A percentile compares a stretch with the other conserved stretches of the same genome.
phyloP scores from a whole-genome alignment of 805 yeast species.

The Peterozyma toletana region DNA sequence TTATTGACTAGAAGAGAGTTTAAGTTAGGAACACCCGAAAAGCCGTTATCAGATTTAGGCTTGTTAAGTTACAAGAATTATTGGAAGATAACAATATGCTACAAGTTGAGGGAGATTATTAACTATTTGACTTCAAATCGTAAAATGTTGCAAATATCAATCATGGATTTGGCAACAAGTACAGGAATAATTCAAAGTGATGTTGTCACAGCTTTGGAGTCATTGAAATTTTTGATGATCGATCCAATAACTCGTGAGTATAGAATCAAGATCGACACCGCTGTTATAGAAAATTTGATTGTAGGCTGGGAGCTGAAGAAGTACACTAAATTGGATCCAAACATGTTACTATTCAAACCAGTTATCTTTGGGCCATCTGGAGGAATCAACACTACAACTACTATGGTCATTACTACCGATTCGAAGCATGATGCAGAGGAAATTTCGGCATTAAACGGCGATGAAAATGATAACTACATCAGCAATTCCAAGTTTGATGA shows the following conservation, averaged over 20 bases:
- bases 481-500: slow-evolving; percentile 14
- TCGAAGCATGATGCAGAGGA: slow-evolving; percentile 2
- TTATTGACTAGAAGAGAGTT: slow-evolving; percentile 67
- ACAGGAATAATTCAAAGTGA: slow-evolving; percentile 89
- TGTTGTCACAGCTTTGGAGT: slow-evolving; percentile 81
- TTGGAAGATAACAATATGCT: slow-evolving; percentile 70
- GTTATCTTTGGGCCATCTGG: slow-evolving; percentile 81
- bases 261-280: slow-evolving; percentile 45
- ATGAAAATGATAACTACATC: slow-evolving; percentile 5
- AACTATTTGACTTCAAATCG: not conserved
- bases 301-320: slow-evolving; percentile 46
- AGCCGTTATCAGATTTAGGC: slow-evolving; percentile 86
- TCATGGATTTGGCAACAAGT: slow-evolving; percentile 53
- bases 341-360: slow-evolving; percentile 69
- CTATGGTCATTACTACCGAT: slow-evolving; percentile 23
- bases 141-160: slow-evolving; percentile 27
- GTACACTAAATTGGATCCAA: slow-evolving; percentile 43
- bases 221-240: slow-evolving; percentile 51
- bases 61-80: slow-evolving; percentile 77
- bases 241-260: slow-evolving; percentile 38
- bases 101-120: slow-evolving; percentile 24
- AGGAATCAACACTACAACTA: slow-evolving; percentile 63
- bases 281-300: slow-evolving; percentile 33
- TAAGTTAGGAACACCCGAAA: slow-evolving; percentile 89
- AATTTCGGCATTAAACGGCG: not conserved